Base-by-base conservation (phyloP, 2,329 filamentous ascomycete species). In the Orbilia quercus region DNA sequence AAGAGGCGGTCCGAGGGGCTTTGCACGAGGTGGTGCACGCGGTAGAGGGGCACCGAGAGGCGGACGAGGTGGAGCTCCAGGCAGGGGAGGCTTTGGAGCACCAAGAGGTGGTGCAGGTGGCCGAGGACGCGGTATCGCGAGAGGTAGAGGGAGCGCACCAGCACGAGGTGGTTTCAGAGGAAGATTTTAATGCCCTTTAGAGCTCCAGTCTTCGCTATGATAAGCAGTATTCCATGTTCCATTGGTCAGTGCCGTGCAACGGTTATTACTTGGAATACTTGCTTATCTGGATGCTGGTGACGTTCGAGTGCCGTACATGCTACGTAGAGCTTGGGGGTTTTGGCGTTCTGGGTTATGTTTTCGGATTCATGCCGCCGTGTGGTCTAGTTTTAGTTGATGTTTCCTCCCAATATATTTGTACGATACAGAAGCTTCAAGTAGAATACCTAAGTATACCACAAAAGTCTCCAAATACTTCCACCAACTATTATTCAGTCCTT, bases 131-230 rank as follows among this genome's bases (percentile, higher is more conserved):
- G 67, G 67, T 53, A 72, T 72, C 47, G 59, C 67, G 16, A 64
- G 67, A 65, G 67, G 67, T 7, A 72, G 67, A 60, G 67, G 67
- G 60, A 72, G 67, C 31, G 67, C 67, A 20, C 67, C 67, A 16
- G 67, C 59, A 22, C 59, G 67, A 60, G 67, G 67, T 16, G 59
- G 67, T 23, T 72, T 72, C 53, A 72, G 67, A 65, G 67, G 67
- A 42, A 58, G 67, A 45, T 72, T 48, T 48, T 72, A 54, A 48
- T 18, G 18, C 14, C 1, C 22, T 18, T 4, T 12, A n/a, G 38
- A 18, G 22, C 53, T 44, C 9, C 20, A 6, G n/a, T 14, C 25
- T 51, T 51, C 25, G n/a, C n/a, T n/a, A n/a, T n/a, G n/a, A n/a
- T n/a, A n/a, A n/a, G n/a, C n/a, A n/a, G n/a, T n/a, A n/a, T n/a